Base-by-base conservation (phyloP, 768 basidiomycete species). In the Pleurotus cornucopiae region DNA sequence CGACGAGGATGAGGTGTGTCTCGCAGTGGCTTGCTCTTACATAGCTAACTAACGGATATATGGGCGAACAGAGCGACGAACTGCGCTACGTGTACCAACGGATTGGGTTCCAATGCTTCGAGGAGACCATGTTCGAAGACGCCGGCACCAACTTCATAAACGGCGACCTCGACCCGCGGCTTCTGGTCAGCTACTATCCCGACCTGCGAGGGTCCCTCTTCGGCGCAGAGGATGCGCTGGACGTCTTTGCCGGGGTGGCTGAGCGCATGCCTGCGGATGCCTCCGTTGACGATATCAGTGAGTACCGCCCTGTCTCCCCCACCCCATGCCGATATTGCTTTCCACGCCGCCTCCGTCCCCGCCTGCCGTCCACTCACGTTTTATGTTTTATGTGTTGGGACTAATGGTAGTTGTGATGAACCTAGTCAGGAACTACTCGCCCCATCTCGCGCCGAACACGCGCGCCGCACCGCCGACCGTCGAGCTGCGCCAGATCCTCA, bases 381-480 rank as follows among this genome's bases (percentile, higher is more conserved):
- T 75, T 69, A 73, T 73, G 71, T 75, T 34, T 34, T 34, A 34
- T 34, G 62, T 60, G 68, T 77, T 80, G 77, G 81, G 81, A 84
- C 87, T 89, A 68, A 83, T 88, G 75, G 66, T 75, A 94, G 94
- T 94, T 81, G 81, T 81, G 71, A 81, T 77, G 64, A 91, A 93
- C 80, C 76, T 95, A 89, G 90, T 92, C 78, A 81, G 83, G 77
- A 94, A 94, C 66, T 94, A 95, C 69, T 90, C 89, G 44, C 93
- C 94, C 13, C 88, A 94, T 72, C 80, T 96, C 62, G 70, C 82
- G 21, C 89, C 85, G 16, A 77, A 83, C 63, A 85, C 87, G 2
- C 80, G 78, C 23, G 73, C 78, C 18, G 86, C 91, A 5, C 84
- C 87, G 12, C 79, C 88, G 2, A 84, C 91, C 2, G 78, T 80